These are phyloP conservation scores for Salix udensis DNA, from an alignment of 345 rosid genomes.

Conservation along the genomic window DNA sequence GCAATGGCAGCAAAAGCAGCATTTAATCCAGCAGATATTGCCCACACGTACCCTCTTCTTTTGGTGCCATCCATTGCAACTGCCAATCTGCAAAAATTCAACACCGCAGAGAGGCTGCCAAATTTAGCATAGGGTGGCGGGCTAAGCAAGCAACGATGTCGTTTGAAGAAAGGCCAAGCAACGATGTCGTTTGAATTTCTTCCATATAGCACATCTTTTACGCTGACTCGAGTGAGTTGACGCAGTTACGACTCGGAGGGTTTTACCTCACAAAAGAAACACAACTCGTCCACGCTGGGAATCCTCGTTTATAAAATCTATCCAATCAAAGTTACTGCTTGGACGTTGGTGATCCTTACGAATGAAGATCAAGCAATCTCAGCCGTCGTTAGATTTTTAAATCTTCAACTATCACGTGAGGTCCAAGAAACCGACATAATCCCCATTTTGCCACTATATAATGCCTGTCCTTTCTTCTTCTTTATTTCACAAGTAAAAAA, in stretches of 20 bases:
- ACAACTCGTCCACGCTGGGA: conserved; percentile 14
- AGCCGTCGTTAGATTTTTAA: background rate
- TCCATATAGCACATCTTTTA: background rate
- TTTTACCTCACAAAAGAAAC: background rate
- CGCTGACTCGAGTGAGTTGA: background rate
- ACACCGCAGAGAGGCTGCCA: background rate
- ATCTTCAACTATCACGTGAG: background rate
- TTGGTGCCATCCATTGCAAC: conserved; percentile 23
- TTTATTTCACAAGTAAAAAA: background rate
- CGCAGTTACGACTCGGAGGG: background rate
- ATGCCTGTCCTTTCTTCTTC: background rate
- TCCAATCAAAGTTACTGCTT: background rate
- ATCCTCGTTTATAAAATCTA: background rate
- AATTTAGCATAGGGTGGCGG: background rate
- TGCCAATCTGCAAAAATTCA: background rate
- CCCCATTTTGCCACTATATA: background rate
- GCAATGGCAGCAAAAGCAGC: conserved; percentile 78
- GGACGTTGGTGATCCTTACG: background rate
- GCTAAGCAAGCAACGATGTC: background rate
- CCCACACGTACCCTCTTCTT: conserved; percentile 63
- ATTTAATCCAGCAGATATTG: conserved; percentile 59
- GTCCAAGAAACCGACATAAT: background rate
- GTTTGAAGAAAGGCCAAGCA: background rate
- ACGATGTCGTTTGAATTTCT: background rate
- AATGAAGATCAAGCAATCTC: background rate